Base-by-base conservation (phyloP, 495 filamentous ascomycete genomes). In the Astrocystis sublimbata region DNA sequence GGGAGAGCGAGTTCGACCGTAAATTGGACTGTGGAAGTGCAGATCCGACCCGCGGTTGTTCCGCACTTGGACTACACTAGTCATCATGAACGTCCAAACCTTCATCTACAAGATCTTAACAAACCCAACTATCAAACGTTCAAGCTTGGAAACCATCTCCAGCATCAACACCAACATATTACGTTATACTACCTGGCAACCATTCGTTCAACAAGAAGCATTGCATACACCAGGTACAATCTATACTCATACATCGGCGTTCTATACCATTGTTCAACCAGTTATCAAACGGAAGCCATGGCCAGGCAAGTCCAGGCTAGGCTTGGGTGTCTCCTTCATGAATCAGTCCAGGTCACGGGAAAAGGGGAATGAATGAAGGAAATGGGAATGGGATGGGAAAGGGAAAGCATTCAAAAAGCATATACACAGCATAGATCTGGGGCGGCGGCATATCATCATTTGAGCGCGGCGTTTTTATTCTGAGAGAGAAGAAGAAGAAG, bases 1-100 rank as follows among this genome's bases (percentile, higher is more conserved):
- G 79, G 79, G 78, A 81, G 50, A 77, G 74, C 12, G 77, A 77
- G 67, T 68, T 78, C 6, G 66, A 68, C n/a, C 68, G 68, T 47
- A 68, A 73, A 63, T 46, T 66, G 46, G 67, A 61, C 19, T 68
- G 59, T 36, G 43, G 60, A 50, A 63, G 45, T 15, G 53, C 51
- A 42, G 49, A 23, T 10, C 60, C 41, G 15, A 6, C 31, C 5
- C 21, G 28, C 8, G 19, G 31, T 24, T 28, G 51, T 46, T 42
- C 31, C 19, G 43, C 8, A n/a, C n/a, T 47, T 30, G 19, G 19
- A 21, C 49, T 10, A 13, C 30, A 40, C 23, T 30, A 35, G 30
- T 7, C 40, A 41, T 46, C 28, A 26, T 12, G 24, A 21, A 26
- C 35, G 7, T 8, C 6, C 33, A 43, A 8, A 30, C 23, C 45